Conservation (phyloP, 1,284 basidiomycete species). For the Ustilago vetiveriae region DNA sequence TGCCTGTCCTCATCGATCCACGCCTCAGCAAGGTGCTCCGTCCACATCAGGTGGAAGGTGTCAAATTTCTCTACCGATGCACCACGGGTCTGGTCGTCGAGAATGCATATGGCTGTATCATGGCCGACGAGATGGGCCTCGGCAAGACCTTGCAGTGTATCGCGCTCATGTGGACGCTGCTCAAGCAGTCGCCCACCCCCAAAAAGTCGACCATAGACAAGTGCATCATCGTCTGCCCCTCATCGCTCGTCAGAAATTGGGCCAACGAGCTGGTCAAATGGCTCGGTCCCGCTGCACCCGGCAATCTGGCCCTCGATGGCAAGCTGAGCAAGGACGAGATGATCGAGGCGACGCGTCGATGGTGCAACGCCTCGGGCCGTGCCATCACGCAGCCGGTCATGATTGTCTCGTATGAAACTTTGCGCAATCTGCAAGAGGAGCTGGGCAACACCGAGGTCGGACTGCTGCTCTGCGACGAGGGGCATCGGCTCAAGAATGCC, state of each 20-base stretch:
- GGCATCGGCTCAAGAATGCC: slow-evolving; percentile 95
- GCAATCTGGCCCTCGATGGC: slow-evolving; percentile 62
- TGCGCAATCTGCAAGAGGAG: slow-evolving; percentile 70
- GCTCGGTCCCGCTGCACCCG: slow-evolving; percentile 62
- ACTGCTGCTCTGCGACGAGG: slow-evolving; percentile 92
- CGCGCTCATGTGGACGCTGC: slow-evolving; percentile 91
- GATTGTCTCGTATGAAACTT: slow-evolving; percentile 98
- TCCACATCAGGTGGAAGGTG: slow-evolving; percentile 72
- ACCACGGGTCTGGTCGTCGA: slow-evolving; percentile 92
- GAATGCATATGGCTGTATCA: slow-evolving; percentile 96
- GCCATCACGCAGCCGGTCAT: slow-evolving; percentile 74
- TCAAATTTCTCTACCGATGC: slow-evolving; percentile 96
- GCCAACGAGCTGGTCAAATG: slow-evolving; percentile 82
- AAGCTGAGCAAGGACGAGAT: slow-evolving; percentile 64
- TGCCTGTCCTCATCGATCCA: slow-evolving; percentile 97
- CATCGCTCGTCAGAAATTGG: slow-evolving; percentile 97
- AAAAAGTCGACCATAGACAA: slow-evolving; percentile 92
- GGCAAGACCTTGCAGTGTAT: slow-evolving; percentile 95
- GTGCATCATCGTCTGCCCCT: slow-evolving; percentile 96
- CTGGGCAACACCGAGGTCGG: slow-evolving; percentile 75
- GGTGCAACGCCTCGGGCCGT: slow-evolving; percentile 60
- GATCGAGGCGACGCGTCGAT: slow-evolving; percentile 61
- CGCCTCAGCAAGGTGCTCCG: slow-evolving; percentile 74
- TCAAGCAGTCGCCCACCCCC: slow-evolving; percentile 91
- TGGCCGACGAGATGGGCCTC: slow-evolving; percentile 98